Evolutionary conservation across 148 eudicot genomes (phyloP).

Genomic region (Rhododendron griersonianum): DNA sequence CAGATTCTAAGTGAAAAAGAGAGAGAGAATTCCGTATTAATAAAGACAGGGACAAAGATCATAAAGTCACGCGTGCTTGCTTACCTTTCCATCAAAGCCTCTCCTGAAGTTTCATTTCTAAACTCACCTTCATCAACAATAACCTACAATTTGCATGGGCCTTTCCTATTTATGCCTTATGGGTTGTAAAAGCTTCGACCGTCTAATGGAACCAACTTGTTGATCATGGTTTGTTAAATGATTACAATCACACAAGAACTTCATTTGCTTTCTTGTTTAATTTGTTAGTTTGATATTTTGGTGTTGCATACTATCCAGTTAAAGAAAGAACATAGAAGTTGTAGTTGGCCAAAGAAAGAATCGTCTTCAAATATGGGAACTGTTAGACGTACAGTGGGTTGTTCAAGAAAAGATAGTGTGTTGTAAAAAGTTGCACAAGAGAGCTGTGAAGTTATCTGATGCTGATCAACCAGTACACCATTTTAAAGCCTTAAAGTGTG

Average conservation of each 20-base stretch:
- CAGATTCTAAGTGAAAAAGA: slow-evolving; percentile 38
- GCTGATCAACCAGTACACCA: slow-evolving; percentile 49
- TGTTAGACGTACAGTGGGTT: slow-evolving; percentile 45
- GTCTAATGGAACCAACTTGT: slow-evolving; percentile 21
- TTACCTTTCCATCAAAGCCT: slow-evolving; percentile 23
- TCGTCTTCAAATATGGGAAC: slow-evolving; percentile 52
- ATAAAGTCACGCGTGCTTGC: slow-evolving; percentile 35
- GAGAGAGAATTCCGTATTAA: slow-evolving; percentile 22
- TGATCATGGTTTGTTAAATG: slow-evolving; percentile 24
- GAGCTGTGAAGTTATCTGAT: slow-evolving; percentile 55
- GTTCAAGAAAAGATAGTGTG: slow-evolving; percentile 55
- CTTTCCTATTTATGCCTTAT: slow-evolving; percentile 17
- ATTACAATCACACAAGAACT: slow-evolving; percentile 5
- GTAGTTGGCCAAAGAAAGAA: slow-evolving; percentile 76
- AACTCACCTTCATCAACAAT: slow-evolving; percentile 18
- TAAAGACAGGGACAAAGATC: slow-evolving; percentile 25
- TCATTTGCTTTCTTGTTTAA: slow-evolving; percentile 11
- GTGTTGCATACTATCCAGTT: slow-evolving; percentile 75
- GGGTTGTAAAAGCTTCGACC: slow-evolving; percentile 18
- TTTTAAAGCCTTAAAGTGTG: slow-evolving; percentile 43
- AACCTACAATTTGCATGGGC: slow-evolving; percentile 13
- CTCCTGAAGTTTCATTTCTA: slow-evolving; percentile 23
- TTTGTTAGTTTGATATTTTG: slow-evolving; percentile 36
- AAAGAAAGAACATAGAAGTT: slow-evolving; percentile 78
- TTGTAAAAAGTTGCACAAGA: slow-evolving; percentile 50